phyloP scores from a whole-genome alignment of 176 grass and related monocot species.

The Paspalum notatum region DNA sequence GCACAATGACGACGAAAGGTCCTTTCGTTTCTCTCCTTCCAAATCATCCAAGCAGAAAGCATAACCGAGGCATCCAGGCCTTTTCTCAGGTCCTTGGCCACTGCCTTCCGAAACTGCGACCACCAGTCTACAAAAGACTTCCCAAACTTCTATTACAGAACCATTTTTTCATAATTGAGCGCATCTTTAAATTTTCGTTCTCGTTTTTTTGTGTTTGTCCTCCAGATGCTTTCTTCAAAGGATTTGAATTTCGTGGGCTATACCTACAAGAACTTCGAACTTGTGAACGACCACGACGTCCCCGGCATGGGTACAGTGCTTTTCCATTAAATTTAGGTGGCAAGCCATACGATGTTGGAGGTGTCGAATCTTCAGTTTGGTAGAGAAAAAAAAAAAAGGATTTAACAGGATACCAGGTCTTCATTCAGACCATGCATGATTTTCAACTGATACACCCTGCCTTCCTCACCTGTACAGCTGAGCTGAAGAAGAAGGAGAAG shows the following conservation, averaged over 20 bases:
- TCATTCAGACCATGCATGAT: not conserved
- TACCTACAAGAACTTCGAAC: constrained; percentile 99
- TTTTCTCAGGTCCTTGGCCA: no score
- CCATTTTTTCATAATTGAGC: not conserved
- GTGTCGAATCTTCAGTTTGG: not conserved
- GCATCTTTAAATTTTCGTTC: not conserved
- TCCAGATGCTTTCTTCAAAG: constrained; percentile 98
- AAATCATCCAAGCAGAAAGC: no score
- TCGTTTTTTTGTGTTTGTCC: not conserved
- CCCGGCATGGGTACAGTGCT: constrained; percentile 76
- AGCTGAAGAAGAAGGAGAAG: constrained; percentile 95
- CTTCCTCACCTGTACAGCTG: constrained; percentile 64
- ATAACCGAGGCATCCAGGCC: no score
- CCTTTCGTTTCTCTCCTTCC: no score
- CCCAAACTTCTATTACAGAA: not conserved
- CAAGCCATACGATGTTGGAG: not conserved
- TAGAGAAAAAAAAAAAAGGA: not conserved
- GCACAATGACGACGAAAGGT: no score
- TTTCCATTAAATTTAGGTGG: not conserved
- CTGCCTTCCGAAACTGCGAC: no score
- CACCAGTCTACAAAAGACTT: no score
- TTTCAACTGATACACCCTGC: not conserved
- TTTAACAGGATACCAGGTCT: not conserved
- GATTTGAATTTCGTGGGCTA: constrained; percentile 98
- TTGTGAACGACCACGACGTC: constrained; percentile 86